phyloP scores from a whole-genome alignment of 2,329 filamentous ascomycete species.

The Piedraia hortae region DNA sequence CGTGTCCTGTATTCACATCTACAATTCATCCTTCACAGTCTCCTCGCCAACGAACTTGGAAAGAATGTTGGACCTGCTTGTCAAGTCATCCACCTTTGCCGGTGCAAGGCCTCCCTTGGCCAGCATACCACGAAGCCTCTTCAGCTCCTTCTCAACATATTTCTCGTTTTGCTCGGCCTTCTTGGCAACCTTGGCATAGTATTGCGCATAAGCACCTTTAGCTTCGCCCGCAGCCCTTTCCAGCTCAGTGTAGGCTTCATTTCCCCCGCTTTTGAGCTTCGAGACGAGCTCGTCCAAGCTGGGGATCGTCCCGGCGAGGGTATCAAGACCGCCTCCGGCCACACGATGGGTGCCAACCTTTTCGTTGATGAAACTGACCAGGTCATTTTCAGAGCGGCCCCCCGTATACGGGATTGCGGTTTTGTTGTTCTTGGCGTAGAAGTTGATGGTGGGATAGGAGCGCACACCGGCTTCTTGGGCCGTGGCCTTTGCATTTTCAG shows the following conservation, averaged over 20 bases:
- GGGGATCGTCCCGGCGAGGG: constrained; percentile 55
- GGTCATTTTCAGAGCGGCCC: constrained; percentile 45
- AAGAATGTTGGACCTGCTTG: constrained; percentile 66
- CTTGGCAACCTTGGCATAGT: constrained; percentile 67
- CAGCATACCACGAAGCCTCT: constrained; percentile 51
- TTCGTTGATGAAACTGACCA: constrained; percentile 62
- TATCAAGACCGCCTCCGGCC: constrained; percentile 53
- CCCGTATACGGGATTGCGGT: constrained; percentile 44
- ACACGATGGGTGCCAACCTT: constrained; percentile 70
- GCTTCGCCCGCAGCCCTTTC: constrained; percentile 41
- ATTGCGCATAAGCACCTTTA: constrained; percentile 63
- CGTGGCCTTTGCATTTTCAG: constrained; percentile 53
- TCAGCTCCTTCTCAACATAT: constrained; percentile 65
- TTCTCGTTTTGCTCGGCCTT: constrained; percentile 55
- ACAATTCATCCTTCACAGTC: constrained; percentile 11
- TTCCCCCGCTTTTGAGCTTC: constrained; percentile 36
- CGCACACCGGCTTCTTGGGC: constrained; percentile 50
- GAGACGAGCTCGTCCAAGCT: constrained; percentile 48
- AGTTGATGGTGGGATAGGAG: constrained; percentile 93
- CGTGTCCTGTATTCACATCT: constrained; percentile 2
- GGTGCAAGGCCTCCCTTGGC: constrained; percentile 64
- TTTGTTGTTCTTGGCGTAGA: constrained; percentile 65
- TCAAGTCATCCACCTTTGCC: constrained; percentile 70
- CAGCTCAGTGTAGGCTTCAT: constrained; percentile 40
- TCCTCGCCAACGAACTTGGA: constrained; percentile 34